phyloP scores from a whole-genome alignment of 371 early-diverging fungal genomes.

The Mucor lusitanicus region DNA sequence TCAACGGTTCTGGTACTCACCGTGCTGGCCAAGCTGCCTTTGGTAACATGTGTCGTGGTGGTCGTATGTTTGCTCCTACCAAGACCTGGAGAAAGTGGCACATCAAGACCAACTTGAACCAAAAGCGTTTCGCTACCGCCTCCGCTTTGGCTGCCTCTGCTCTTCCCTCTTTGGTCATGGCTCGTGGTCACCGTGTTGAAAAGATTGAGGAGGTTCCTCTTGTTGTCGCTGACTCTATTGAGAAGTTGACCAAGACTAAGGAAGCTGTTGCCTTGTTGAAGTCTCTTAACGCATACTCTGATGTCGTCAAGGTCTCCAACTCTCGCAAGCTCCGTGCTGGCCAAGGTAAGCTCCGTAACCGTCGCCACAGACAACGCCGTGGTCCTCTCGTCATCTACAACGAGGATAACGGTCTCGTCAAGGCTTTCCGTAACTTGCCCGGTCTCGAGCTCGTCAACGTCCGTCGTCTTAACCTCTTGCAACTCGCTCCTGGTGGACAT shows the following conservation, averaged over 20 bases:
- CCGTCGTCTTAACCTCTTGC: conserved; percentile 94
- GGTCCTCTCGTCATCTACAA: conserved; percentile 98
- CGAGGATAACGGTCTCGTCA: conserved; percentile 93
- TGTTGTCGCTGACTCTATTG: conserved; percentile 85
- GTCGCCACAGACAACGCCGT: conserved; percentile 97
- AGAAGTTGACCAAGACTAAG: conserved; percentile 95
- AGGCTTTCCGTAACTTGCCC: conserved; percentile 99
- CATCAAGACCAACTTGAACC: conserved; percentile 97
- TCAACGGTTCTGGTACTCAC: conserved; percentile 98
- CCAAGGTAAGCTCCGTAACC: conserved; percentile 99
- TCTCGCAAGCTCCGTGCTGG: conserved; percentile 98
- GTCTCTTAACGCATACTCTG: conserved; percentile 93
- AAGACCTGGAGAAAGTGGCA: conserved; percentile 99
- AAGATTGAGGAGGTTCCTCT: conserved; percentile 97
- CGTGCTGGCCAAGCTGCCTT: conserved; percentile 99
- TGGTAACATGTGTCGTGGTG: conserved; percentile 53
- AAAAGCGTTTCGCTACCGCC: conserved; percentile 97
- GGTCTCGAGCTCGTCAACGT: conserved; percentile 98
- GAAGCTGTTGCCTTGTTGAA: conserved; percentile 93
- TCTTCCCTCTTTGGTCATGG: conserved; percentile 94
- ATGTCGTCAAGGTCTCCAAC: conserved; percentile 97
- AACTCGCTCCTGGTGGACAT: conserved; percentile 99
- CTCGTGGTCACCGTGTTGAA: conserved; percentile 99
- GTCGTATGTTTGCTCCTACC: conserved; percentile 99
- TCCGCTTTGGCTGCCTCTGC: conserved; percentile 99